Conservation (phyloP, 164 flowering plant species). For the Nelumbo lutea region DNA sequence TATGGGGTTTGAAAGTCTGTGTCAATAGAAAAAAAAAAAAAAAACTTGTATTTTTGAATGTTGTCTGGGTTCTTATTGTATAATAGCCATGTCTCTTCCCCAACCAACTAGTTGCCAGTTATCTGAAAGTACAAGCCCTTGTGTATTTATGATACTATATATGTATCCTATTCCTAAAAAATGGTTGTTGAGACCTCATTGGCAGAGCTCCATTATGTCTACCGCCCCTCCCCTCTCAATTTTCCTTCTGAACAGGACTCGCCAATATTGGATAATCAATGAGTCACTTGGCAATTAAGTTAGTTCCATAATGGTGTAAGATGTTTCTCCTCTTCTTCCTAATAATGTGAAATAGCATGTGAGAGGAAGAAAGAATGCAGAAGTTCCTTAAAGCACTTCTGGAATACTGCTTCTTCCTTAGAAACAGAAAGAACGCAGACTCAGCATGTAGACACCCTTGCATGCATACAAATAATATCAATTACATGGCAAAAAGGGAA, state of each 20-base stretch:
- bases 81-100: neutral
- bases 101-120: neutral
- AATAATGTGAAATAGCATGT: no score
- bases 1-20: conserved; percentile 69
- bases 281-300: no score
- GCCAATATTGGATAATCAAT: neutral
- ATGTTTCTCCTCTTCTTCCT: no score
- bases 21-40: conserved; percentile 20
- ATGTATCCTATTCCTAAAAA: neutral
- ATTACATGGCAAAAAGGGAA: no score
- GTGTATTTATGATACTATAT: neutral
- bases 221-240: neutral
- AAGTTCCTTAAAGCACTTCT: no score
- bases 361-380: no score
- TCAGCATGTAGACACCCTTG: no score
- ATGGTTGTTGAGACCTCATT: neutral
- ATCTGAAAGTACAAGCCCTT: conserved; percentile 2
- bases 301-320: no score
- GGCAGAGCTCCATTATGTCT: no score
- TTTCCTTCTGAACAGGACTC: neutral
- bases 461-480: no score
- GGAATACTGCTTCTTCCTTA: no score
- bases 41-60: neutral
- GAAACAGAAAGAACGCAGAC: no score
- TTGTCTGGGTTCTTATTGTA: conserved; percentile 1